Conservation (phyloP, 139 green algal genomes). For the Chlorella sp. region DNA sequence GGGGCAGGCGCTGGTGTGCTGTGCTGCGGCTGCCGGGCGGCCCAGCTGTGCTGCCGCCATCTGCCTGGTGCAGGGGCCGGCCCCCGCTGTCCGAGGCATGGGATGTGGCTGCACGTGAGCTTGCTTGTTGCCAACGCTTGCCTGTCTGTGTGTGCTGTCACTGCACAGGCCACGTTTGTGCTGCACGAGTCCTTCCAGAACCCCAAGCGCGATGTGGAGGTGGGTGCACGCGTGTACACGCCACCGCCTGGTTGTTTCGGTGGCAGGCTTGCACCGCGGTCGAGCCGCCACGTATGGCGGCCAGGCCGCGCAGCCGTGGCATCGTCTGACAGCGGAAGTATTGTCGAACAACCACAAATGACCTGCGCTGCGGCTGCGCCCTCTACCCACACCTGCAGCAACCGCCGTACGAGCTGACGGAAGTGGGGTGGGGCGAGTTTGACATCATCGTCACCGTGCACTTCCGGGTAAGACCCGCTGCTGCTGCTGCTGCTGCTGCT, state of each 20-base stretch:
- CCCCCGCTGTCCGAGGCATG: no score
- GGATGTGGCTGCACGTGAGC: background rate
- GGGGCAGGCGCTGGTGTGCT: background rate
- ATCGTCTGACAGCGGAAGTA: no score
- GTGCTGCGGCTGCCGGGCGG: background rate
- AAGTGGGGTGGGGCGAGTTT: slow-evolving; percentile 98
- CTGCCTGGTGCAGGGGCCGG: background rate
- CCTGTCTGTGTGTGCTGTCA: background rate
- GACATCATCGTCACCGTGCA: slow-evolving; percentile 73
- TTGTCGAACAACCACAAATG: no score
- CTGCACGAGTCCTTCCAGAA: slow-evolving; percentile 91
- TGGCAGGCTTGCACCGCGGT: no score
- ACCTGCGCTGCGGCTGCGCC: background rate
- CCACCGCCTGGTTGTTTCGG: slow-evolving; percentile 57
- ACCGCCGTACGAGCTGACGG: slow-evolving; percentile 70
- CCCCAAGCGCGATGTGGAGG: slow-evolving; percentile 60
- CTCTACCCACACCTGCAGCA: background rate
- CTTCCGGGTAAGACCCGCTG: background rate
- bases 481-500: background rate
- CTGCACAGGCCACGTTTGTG: slow-evolving; percentile 84
- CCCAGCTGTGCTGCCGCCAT: background rate
- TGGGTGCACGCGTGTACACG: no score
- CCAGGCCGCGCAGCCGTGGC: no score
- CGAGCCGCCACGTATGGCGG: no score
- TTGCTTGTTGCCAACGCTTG: background rate